phyloP scores from a whole-genome alignment of 2,329 filamentous ascomycete species.

The Fusarium clavum region DNA sequence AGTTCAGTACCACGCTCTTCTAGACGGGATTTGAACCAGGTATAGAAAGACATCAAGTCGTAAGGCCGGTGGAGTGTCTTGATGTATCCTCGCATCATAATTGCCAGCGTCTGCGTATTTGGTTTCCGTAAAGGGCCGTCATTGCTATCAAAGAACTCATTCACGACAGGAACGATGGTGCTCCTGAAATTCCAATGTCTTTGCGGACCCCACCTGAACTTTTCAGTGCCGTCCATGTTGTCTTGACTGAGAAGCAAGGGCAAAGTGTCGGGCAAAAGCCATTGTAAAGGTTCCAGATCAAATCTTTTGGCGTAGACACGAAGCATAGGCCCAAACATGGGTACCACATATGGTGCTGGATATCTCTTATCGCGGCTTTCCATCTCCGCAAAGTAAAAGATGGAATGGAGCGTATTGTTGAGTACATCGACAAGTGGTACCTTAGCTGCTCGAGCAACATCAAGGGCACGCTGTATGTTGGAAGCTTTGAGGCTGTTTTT shows the following conservation, averaged over 20 bases:
- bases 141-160: conserved; percentile 47
- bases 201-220: conserved; percentile 35
- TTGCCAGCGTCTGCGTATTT: conserved; percentile 54
- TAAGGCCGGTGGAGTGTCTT: conserved; percentile 54
- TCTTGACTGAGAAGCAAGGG: conserved; percentile 48
- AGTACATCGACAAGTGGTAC: conserved; percentile 52
- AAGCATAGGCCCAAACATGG: conserved; percentile 61
- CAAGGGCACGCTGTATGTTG: conserved; percentile 58
- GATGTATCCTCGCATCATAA: conserved; percentile 63
- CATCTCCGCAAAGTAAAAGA: conserved; percentile 58
- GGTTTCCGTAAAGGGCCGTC: conserved; percentile 50
- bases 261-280: conserved; percentile 52
- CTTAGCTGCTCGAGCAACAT: conserved; percentile 61
- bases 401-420: conserved; percentile 60
- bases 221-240: conserved; percentile 36
- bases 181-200: conserved; percentile 48
- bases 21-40: conserved; percentile 59
- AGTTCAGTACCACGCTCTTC: conserved; percentile 49
- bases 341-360: conserved; percentile 50
- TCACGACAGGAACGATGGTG: conserved; percentile 51
- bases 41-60: conserved; percentile 59
- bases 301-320: conserved; percentile 63
- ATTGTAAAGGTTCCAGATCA: conserved; percentile 58
- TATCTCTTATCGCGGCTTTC: conserved; percentile 52
- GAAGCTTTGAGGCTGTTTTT: conserved; percentile 67